Conservation (phyloP, 2,329 filamentous ascomycete species). For the Colletotrichum sp. region DNA sequence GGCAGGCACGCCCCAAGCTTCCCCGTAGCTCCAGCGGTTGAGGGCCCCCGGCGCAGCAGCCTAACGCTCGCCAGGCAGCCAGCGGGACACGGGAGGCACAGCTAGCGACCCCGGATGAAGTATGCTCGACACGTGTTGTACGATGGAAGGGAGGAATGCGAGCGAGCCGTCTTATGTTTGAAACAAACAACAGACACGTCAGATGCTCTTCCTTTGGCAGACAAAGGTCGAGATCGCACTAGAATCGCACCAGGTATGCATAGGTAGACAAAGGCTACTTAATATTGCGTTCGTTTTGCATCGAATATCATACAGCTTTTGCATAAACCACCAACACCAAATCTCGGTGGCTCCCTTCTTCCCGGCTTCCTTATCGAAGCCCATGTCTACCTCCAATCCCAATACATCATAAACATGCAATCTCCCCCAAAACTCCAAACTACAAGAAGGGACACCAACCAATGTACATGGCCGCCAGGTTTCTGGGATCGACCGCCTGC, state of each 20-base stretch:
- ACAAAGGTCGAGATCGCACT: background rate
- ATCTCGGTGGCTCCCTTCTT: background rate
- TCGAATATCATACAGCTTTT: background rate
- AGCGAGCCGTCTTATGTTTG: background rate
- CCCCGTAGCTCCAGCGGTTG: background rate
- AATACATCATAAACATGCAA: background rate
- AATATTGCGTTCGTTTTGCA: background rate
- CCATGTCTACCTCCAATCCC: background rate
- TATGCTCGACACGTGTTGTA: background rate
- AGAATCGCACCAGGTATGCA: background rate
- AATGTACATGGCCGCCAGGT: slow-evolving; percentile 94
- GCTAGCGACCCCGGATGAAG: background rate
- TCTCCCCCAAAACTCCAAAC: background rate
- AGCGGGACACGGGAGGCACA: background rate
- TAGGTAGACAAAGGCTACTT: background rate
- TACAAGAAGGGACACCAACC: slow-evolving; percentile 78
- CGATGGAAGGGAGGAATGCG: background rate
- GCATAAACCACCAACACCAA: background rate
- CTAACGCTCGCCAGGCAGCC: background rate
- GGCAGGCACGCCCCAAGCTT: background rate
- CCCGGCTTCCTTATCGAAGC: background rate
- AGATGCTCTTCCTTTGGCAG: background rate
- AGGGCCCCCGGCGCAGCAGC: background rate
- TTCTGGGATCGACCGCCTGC: slow-evolving; percentile 80
- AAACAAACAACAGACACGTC: background rate